Evolutionary conservation across 768 basidiomycete species (phyloP).

Genomic region (Suillus subluteus): DNA sequence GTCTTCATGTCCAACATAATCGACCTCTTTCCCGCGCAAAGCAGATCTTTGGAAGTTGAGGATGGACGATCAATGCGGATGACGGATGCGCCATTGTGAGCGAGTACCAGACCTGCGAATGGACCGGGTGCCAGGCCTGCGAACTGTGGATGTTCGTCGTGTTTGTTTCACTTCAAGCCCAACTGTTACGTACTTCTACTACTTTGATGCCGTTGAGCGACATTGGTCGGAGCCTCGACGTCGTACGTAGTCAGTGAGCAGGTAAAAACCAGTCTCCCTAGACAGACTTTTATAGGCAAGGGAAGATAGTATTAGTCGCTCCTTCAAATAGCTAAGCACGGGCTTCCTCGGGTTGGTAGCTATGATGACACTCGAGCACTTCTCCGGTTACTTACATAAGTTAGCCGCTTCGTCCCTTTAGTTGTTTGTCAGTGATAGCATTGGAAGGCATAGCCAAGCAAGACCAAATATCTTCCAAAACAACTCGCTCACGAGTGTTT

Average conservation of each 20-base stretch:
- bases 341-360: neutral
- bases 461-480: conserved; percentile 4
- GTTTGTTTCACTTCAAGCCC: neutral
- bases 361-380: neutral
- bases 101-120: conserved; percentile 75
- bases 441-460: conserved; percentile 5
- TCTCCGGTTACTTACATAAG: neutral
- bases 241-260: neutral
- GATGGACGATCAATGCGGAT: conserved; percentile 72
- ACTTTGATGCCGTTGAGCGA: conserved; percentile 54
- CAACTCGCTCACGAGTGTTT: too few relatives aligned
- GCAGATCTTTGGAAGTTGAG: conserved; percentile 48
- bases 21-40: conserved; percentile 80
- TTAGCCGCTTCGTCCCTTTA: too few relatives aligned
- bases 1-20: conserved; percentile 70
- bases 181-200: conserved; percentile 41
- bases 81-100: conserved; percentile 80
- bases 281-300: too few relatives aligned
- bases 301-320: too few relatives aligned
- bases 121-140: conserved; percentile 84
- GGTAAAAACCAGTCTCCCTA: neutral
- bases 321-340: neutral
- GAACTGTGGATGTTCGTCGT: conserved; percentile 48
- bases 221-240: conserved; percentile 34
- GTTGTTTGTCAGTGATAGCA: too few relatives aligned